These are phyloP conservation scores for Stereum hirsutum DNA, from an alignment of 1,284 basidiomycete species.

Conservation along the genomic window DNA sequence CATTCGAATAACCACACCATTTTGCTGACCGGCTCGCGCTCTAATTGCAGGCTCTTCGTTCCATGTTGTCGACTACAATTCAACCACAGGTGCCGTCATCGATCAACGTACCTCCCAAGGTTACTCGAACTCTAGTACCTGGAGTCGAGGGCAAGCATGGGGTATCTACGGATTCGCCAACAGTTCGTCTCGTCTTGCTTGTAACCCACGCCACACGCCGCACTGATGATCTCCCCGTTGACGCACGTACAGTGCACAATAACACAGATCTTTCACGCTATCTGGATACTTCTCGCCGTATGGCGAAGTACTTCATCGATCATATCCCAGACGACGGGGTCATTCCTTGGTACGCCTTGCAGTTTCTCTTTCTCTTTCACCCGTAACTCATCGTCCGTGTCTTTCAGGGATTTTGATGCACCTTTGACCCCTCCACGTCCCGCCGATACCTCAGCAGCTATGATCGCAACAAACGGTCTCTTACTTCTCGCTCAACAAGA, in stretches of 20 bases:
- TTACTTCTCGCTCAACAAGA: constrained; percentile 51
- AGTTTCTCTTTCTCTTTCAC: not conserved
- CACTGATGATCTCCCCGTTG: no score
- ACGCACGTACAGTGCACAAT: constrained; percentile 60
- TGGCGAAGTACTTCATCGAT: constrained; percentile 51
- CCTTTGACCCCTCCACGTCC: constrained; percentile 42
- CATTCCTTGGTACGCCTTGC: constrained; percentile 45
- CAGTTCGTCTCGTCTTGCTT: constrained; percentile 29
- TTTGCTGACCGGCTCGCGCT: not conserved
- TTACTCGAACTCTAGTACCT: constrained; percentile 53
- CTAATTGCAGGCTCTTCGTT: constrained; percentile 52
- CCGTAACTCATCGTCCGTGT: not conserved
- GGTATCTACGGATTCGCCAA: constrained; percentile 62
- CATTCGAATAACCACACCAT: not conserved
- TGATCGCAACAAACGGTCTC: constrained; percentile 47
- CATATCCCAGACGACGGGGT: constrained; percentile 47
- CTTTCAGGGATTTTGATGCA: constrained; percentile 59
- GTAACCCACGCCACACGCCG: constrained; percentile 9
- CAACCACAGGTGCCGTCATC: constrained; percentile 50
- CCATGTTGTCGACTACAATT: constrained; percentile 63
- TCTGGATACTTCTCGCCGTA: constrained; percentile 44
- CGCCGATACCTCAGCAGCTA: constrained; percentile 61
- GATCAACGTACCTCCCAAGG: constrained; percentile 50
- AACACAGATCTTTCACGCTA: constrained; percentile 40
- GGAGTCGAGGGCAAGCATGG: constrained; percentile 67